Evolutionary conservation across 371 early-diverging fungal genomes (phyloP).

Genomic region (Syncephalastrum monosporum): DNA sequence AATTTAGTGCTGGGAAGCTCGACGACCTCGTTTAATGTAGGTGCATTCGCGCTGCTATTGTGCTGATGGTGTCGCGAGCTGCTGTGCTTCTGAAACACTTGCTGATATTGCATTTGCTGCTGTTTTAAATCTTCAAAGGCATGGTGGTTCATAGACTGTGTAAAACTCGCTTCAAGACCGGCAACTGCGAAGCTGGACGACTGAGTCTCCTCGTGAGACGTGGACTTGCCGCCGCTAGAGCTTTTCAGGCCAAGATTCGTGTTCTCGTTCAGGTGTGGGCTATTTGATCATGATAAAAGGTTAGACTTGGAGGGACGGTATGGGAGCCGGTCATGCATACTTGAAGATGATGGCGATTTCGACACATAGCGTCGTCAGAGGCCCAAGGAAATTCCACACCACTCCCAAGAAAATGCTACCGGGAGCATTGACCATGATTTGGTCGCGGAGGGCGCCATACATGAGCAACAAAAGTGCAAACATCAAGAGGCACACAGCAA

Average conservation of each 20-base stretch:
- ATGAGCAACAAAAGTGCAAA: constrained; percentile 26
- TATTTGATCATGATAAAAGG: background rate
- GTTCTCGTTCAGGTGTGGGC: constrained; percentile 11
- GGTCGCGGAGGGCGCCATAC: constrained; percentile 24
- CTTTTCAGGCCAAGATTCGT: constrained; percentile 13
- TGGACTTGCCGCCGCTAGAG: constrained; percentile 12
- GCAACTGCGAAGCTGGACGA: constrained; percentile 7
- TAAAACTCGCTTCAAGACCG: constrained; percentile 13
- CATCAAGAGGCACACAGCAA: constrained; percentile 16
- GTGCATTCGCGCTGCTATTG: background rate
- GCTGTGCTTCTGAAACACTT: constrained; percentile 22
- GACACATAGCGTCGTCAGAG: constrained; percentile 17
- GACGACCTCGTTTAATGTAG: no score
- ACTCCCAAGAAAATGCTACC: constrained; percentile 22
- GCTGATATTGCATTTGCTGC: constrained; percentile 21
- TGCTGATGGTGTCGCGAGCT: constrained; percentile 7
- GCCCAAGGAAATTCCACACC: constrained; percentile 28
- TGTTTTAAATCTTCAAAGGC: constrained; percentile 17
- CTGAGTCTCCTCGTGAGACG: constrained; percentile 10
- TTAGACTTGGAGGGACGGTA: background rate
- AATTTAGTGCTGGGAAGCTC: no score
- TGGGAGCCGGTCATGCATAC: constrained; percentile 12
- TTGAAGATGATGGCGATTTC: constrained; percentile 30
- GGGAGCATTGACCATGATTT: constrained; percentile 16
- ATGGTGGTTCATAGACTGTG: constrained; percentile 10